Evolutionary conservation across 306 rosid genomes (phyloP), one percentile per base, ranked within the genome.

Genomic region (Psophocarpus tetragonolobus): DNA sequence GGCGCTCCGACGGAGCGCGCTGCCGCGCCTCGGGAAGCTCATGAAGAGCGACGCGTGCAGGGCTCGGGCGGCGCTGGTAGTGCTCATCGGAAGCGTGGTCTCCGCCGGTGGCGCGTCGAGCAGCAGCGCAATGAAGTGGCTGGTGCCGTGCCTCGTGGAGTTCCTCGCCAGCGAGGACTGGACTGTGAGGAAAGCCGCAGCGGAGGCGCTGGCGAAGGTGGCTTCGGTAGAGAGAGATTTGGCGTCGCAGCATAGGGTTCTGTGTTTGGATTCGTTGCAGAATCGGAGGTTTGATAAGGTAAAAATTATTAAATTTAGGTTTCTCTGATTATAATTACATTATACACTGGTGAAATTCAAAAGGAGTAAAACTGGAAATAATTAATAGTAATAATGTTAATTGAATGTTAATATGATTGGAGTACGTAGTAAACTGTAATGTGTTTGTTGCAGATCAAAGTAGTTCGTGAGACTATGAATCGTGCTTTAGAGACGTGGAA

Each of bases 201-300:
- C 97, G 8, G 99, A 96, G 83, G 92, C 94, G 3, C 68, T 96
- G 35, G 92, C 87, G 32, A 92, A 88, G 78, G 91, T 92, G 18
- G 98, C 99, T 12, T 63, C 78, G 42, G 75, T 41, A 73, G 98
- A 91, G 87, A 85, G 39, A 41, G 90, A 83, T 64, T 88, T 96
- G 65, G 93, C 93, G 5, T 75, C 87, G 33, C 81, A 79, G 36
- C 85, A 87, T 64, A 96, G 75, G 81, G 82, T 71, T 74, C 50
- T 72, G 64, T 96, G 99, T 75, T 38, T 96, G 77, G 93, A 73
- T 83, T 85, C 94, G 1, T 81, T 96, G 85, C 97, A 96, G 74
- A 91, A 85, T 79, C 89, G 97, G 54, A 88, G 90, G 86, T 96
- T 96, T 70, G 99, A 96, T 80, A 96, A 92, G 97, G 99, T 92